Evolutionary conservation across 208 protist species (phyloP).

Genomic region (Leishmania guyanensis): DNA sequence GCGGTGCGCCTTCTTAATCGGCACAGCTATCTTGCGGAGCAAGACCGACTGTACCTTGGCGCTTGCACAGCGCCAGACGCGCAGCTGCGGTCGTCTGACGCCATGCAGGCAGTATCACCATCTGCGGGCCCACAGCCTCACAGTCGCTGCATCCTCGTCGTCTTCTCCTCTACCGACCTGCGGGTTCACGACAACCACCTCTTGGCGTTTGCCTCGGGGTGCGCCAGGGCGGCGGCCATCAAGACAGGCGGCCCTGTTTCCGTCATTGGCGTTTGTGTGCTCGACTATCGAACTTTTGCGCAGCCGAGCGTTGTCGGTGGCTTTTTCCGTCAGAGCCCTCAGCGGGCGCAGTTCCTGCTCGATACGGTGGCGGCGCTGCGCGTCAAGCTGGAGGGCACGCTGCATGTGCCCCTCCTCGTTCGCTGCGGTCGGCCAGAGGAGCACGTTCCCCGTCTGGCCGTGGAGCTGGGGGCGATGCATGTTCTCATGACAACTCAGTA

Average conservation of each 20-base stretch:
- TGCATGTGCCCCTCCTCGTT: slow-evolving; percentile 76
- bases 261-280: slow-evolving; percentile 71
- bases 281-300: slow-evolving; percentile 88
- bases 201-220: slow-evolving; percentile 69
- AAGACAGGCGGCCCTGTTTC: slow-evolving; percentile 33
- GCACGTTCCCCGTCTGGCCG: slow-evolving; percentile 74
- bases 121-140: not conserved
- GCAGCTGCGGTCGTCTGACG: slow-evolving; percentile 22
- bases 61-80: slow-evolving; percentile 43
- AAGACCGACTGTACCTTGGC: slow-evolving; percentile 70
- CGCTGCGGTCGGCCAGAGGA: slow-evolving; percentile 84
- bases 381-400: slow-evolving; percentile 45
- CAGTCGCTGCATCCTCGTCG: slow-evolving; percentile 64
- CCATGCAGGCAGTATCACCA: not conserved
- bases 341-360: slow-evolving; percentile 78
- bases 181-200: slow-evolving; percentile 89
- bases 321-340: slow-evolving; percentile 84
- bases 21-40: slow-evolving; percentile 42
- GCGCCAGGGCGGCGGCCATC: slow-evolving; percentile 38
- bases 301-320: slow-evolving; percentile 81
- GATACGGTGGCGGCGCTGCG: slow-evolving; percentile 75
- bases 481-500: slow-evolving; percentile 91
- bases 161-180: slow-evolving; percentile 82
- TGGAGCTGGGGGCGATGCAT: slow-evolving; percentile 72
- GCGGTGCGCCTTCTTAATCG: slow-evolving; percentile 11